Evolutionary conservation across 805 yeast genomes (phyloP).

Genomic region (Nakazawaea anatomiae): DNA sequence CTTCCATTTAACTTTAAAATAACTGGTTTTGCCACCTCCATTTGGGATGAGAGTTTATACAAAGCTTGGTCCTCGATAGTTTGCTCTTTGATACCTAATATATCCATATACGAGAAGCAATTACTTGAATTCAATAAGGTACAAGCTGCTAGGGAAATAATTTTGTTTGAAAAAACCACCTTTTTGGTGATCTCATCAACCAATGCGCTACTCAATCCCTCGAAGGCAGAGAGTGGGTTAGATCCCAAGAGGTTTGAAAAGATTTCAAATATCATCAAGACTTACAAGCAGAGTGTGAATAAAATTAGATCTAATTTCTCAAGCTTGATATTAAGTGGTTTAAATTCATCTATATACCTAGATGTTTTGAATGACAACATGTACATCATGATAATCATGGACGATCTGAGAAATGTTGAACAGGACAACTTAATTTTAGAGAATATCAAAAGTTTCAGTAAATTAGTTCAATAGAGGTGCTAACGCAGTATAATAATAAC

Average conservation of each 20-base stretch:
- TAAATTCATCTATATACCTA: conserved; percentile 27
- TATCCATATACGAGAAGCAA: conserved; percentile 71
- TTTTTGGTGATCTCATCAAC: conserved; percentile 73
- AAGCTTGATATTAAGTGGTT: conserved; percentile 63
- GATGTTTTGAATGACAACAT: conserved; percentile 29
- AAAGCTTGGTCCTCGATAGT: conserved; percentile 98
- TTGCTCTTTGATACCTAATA: conserved; percentile 90
- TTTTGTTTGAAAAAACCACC: conserved; percentile 88
- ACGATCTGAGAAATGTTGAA: conserved; percentile 19
- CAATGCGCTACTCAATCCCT: conserved; percentile 19
- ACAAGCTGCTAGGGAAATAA: conserved; percentile 82
- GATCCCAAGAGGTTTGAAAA: conserved; percentile 95
- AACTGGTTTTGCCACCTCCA: conserved; percentile 89
- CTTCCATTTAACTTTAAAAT: conserved; percentile 58
- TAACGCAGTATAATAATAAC: too few species aligned
- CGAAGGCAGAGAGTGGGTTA: conserved; percentile 24
- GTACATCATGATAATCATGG: conserved; percentile 31
- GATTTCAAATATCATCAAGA: conserved; percentile 87
- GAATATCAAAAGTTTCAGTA: conserved; percentile 28
- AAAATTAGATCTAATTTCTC: conserved; percentile 82
- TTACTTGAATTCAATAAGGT: conserved; percentile 66
- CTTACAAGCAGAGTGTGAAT: conserved; percentile 87
- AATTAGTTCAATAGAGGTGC: conserved; percentile 25
- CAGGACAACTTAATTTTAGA: conserved; percentile 28
- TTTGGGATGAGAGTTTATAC: conserved; percentile 94